phyloP scores from a whole-genome alignment of 176 grass and related monocot genomes.

The Phoenix roebelenii region DNA sequence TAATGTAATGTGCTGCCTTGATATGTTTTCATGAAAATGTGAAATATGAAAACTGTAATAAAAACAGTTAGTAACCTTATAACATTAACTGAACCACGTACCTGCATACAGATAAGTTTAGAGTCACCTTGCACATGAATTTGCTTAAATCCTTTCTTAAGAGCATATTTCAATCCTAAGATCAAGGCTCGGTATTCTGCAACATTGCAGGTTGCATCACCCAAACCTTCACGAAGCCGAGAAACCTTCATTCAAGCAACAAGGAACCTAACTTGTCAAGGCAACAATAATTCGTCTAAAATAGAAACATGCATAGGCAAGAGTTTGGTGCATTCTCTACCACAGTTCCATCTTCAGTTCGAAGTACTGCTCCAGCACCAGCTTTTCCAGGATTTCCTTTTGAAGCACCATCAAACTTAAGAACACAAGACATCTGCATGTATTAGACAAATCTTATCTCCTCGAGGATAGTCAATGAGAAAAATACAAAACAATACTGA shows the following conservation, averaged over 20 bases:
- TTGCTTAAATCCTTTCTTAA: constrained; percentile 70
- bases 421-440: constrained; percentile 57
- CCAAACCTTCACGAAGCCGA: constrained; percentile 78
- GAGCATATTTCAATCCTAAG: constrained; percentile 72
- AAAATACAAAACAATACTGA: too few relatives aligned
- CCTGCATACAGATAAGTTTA: constrained; percentile 65
- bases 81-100: constrained; percentile 10
- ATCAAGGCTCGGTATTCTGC: constrained; percentile 87
- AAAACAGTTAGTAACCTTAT: too few relatives aligned
- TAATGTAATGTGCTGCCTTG: too few relatives aligned
- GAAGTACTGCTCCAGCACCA: constrained; percentile 72
- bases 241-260: constrained; percentile 43
- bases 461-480: background rate
- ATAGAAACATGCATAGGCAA: background rate
- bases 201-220: constrained; percentile 52
- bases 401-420: constrained; percentile 85
- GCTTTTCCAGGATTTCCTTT: constrained; percentile 89
- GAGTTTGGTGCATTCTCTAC: constrained; percentile 22
- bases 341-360: constrained; percentile 56
- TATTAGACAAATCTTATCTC: background rate
- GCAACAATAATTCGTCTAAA: background rate
- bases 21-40: background rate
- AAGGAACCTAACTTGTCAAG: constrained; percentile 5
- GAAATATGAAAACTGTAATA: background rate
- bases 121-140: constrained; percentile 71